These are phyloP conservation scores for grape (Vitis vinifera) DNA, from an alignment of 164 flowering plant genomes.

Conservation along the genomic window ASM3070453v1 NC_081812.1:19234001-19234500, in stretches of 20 bases:
- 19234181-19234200: slow-evolving; percentile 19
- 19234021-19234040: slow-evolving; percentile 20
- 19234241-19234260: slow-evolving; percentile 20
- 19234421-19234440: slow-evolving; percentile 17
- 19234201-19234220: slow-evolving; percentile 18
- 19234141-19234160: slow-evolving; percentile 21
- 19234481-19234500: slow-evolving; percentile 24
- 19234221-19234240: slow-evolving; percentile 23
- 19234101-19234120: slow-evolving; percentile 30
- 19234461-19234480: slow-evolving; percentile 32
- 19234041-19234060: slow-evolving; percentile 17
- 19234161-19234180: slow-evolving; percentile 28
- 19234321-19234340: slow-evolving; percentile 22
- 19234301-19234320: slow-evolving; percentile 23
- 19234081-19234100: slow-evolving; percentile 26
- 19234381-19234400: slow-evolving; percentile 21
- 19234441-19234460: slow-evolving; percentile 16
- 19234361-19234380: slow-evolving; percentile 13
- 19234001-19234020: slow-evolving; percentile 9
- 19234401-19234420: slow-evolving; percentile 22
- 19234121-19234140: slow-evolving; percentile 22
- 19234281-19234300: slow-evolving; percentile 18
- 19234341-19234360: slow-evolving; percentile 20
- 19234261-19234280: slow-evolving; percentile 19
- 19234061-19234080: slow-evolving; percentile 9